phyloP scores from a whole-genome alignment of 1,284 basidiomycete species.

The Malassezia dermatis region DNA sequence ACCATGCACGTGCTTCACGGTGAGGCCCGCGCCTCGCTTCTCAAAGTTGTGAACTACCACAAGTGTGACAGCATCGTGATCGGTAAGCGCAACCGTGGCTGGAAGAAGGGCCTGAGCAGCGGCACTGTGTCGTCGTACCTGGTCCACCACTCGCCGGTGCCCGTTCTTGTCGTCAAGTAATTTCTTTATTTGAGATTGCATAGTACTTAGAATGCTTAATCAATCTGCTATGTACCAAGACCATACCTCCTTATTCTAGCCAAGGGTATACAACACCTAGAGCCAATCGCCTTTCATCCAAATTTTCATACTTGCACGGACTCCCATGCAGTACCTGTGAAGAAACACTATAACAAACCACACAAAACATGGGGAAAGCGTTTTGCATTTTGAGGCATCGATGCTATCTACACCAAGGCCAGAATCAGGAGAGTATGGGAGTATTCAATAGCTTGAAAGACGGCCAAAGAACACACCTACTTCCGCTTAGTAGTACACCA shows the following conservation, averaged over 20 bases:
- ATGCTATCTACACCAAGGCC: conserved; percentile 8
- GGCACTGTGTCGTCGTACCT: conserved; percentile 38
- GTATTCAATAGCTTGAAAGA: conserved; percentile 15
- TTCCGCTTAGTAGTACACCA: conserved; percentile 53
- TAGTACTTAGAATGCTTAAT: background rate
- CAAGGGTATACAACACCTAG: no score
- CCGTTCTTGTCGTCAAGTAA: conserved; percentile 44
- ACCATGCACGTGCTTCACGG: conserved; percentile 44
- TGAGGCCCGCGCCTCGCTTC: conserved; percentile 28
- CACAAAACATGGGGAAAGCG: background rate
- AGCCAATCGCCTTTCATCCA: background rate
- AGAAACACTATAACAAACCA: background rate
- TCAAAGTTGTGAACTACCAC: conserved; percentile 36
- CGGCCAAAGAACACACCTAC: conserved; percentile 57
- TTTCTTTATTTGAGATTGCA: background rate
- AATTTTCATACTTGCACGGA: background rate
- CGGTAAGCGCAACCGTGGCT: conserved; percentile 29
- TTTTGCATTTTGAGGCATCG: conserved; percentile 15
- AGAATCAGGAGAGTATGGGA: conserved; percentile 5
- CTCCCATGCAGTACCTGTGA: no score
- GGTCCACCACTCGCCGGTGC: conserved; percentile 34
- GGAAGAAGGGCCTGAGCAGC: conserved; percentile 26
- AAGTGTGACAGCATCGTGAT: conserved; percentile 30
- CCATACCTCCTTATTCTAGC: background rate
- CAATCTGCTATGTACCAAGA: background rate